Evolutionary conservation across 345 rosid species (phyloP), one percentile per base, ranked within the genome.

Genomic region (Linum lewisii): DNA sequence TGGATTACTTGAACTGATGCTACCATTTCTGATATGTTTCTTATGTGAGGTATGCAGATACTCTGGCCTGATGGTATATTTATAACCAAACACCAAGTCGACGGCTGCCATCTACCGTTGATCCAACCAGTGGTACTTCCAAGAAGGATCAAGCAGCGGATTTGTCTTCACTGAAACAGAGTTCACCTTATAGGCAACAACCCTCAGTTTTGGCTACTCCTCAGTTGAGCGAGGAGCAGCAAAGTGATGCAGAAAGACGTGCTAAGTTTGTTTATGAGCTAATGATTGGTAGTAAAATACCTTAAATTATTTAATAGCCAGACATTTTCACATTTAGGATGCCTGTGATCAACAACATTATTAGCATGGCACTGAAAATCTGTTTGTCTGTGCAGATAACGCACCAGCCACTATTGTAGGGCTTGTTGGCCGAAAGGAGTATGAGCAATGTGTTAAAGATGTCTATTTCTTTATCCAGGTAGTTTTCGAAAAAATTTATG

Each of bases 61-160:
- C 87, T 94, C 59, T 94, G 99, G 99, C 99, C 99, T 47, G 97
- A 94, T 82, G 97, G 99, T 36, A 80, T 94, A 63, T 94, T 94
- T 72, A 72, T 94, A 65, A 85, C 99, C 42, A 94, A 94, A 66
- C 97, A 84, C 79, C 96, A 55, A 94, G 79, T 71, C 78, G 93
- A 63, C 78, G 72, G 54, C 87, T 53, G 5, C 78, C 78, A 50
- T 36, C 77, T 54, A 63, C 84, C 18, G 36, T 65, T 10, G 71
- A 51, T 60, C 34, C 83, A 49, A 37, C 74, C 32, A 71, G 22
- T 14, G 50, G 29, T 42, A 55, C 63, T 18, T 58, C 63, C 57
- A 24, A 47, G 20, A 37, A 37, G 21, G 66, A 61, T 42, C 69
- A 69, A 61, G 29, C 69, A 5, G 9, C 24, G 0, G 49, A 25